Evolutionary conservation across 148 eudicot genomes (phyloP), one percentile per base, ranked within the genome.

Genomic region (Chenopodium album): DNA sequence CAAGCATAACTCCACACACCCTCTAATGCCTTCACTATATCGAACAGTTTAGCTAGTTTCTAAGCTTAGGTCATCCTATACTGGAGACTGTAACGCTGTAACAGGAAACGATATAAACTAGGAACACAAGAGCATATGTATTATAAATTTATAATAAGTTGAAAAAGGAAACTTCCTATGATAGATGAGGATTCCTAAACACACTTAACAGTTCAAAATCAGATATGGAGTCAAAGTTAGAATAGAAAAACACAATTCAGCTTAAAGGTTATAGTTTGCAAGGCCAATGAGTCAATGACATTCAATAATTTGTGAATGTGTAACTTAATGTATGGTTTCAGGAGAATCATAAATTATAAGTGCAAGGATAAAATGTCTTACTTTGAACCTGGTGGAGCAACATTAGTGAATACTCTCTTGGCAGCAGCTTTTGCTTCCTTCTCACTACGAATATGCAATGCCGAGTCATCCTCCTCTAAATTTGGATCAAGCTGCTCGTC

Each of bases 401-500:
- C 93, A 82, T 92, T 89, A 72, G 14, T 73, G 83, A 92, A 92
- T 71, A 92, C 87, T 79, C 85, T 86, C 84, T 88, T 91, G 60
- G 96, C 93, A 60, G 93, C 96, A 48, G 80, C 85, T 77, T 90
- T 92, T 0, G 96, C 96, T 83, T 92, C 92, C 71, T 83, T 88
- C 83, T 92, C 96, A 37, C 88, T 92, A 4, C 88, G 84, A 82
- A 92, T 92, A 67, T 88, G 89, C 83, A 89, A 75, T 6, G 89
- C 80, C 2, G 87, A 62, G 52, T 88, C 93, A 60, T 92, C 91
- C n/a, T 90, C 93, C 32, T 90, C 93, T 1, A 78, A 68, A n/a
- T 78, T 87, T 0, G 87, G 64, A 63, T 88, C 89, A 23, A 88
- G 90, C 31, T 90, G 88, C 84, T 95, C 97, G 81, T 93, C 92